These are phyloP conservation scores for Pseudogymnoascus verrucosus DNA, from an alignment of 2,329 filamentous ascomycete genomes.

Conservation along the genomic window DNA sequence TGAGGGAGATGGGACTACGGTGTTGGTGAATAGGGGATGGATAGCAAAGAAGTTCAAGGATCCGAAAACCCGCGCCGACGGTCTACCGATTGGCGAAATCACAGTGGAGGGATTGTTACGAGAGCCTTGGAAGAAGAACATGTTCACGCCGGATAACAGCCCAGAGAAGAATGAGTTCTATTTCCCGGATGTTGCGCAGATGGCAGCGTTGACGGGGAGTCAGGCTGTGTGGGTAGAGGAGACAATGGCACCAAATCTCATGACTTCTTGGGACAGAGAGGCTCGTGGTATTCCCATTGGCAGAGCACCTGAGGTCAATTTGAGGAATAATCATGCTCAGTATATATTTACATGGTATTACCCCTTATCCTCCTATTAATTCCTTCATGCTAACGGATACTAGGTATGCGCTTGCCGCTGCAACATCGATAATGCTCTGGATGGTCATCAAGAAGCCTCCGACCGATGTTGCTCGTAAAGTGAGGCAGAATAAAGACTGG, in stretches of 20 bases:
- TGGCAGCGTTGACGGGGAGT: constrained; percentile 74
- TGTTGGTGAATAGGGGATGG: constrained; percentile 89
- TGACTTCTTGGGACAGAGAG: constrained; percentile 68
- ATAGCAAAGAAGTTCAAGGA: constrained; percentile 67
- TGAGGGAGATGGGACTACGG: constrained; percentile 52
- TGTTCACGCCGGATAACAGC: constrained; percentile 88
- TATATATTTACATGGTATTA: constrained; percentile 98
- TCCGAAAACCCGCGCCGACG: constrained; percentile 54
- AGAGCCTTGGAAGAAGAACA: constrained; percentile 93
- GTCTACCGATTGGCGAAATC: constrained; percentile 63
- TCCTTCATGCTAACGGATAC: constrained; percentile 9
- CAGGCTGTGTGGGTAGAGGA: constrained; percentile 93
- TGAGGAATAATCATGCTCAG: constrained; percentile 94
- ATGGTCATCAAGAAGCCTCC: constrained; percentile 88
- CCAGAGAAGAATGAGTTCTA: constrained; percentile 83
- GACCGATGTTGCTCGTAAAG: constrained; percentile 61
- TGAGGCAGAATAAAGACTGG: constrained; percentile 71
- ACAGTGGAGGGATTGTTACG: constrained; percentile 76
- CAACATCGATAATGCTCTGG: constrained; percentile 92
- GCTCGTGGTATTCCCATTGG: constrained; percentile 83
- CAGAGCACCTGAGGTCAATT: constrained; percentile 77
- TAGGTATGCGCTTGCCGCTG: constrained; percentile 79
- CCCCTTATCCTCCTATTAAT: not conserved
- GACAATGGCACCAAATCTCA: constrained; percentile 80
- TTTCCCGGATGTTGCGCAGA: constrained; percentile 88